Percentiles rank a stretch among this genome's conserved stretches.
phyloP scores from a whole-genome alignment of 495 filamentous ascomycete species.

The Aspergillus sclerotioniger region DNA sequence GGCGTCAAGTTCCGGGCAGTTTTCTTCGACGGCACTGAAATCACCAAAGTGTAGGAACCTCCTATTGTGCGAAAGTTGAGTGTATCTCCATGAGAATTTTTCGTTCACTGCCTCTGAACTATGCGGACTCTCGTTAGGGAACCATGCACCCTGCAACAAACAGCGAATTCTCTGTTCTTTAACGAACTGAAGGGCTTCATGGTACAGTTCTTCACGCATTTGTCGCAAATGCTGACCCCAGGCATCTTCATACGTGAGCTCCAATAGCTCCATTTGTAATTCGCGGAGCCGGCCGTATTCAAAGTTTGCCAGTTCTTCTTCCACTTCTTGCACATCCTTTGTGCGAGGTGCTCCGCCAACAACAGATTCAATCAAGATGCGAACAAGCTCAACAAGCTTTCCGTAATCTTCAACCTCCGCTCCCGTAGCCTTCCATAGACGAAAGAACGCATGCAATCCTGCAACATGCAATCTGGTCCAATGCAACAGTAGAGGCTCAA shows the following conservation, averaged over 20 bases:
- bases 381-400: conserved; percentile 85
- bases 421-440: conserved; percentile 86
- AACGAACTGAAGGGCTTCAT: conserved; percentile 91
- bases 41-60: conserved; percentile 90
- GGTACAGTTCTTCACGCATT: conserved; percentile 87
- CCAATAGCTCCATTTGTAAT: conserved; percentile 92
- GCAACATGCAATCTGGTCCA: conserved; percentile 95
- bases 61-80: conserved; percentile 87
- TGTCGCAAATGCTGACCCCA: conserved; percentile 90
- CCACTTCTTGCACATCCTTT: conserved; percentile 83
- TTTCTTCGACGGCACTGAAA: conserved; percentile 63
- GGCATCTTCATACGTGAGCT: conserved; percentile 86
- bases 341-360: conserved; percentile 79
- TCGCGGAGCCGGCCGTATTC: conserved; percentile 74
- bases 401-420: conserved; percentile 84
- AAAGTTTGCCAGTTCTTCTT: conserved; percentile 83
- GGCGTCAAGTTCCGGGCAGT: conserved; percentile 69
- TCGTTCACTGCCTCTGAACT: conserved; percentile 41
- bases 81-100: conserved; percentile 66
- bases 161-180: conserved; percentile 96
- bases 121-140: conserved; percentile 55
- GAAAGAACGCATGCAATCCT: conserved; percentile 83
- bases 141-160: conserved; percentile 87
- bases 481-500: conserved; percentile 84
- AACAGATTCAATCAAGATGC: conserved; percentile 88